Percentiles rank a stretch among this genome's conserved stretches.
Evolutionary conservation across 345 rosid species (phyloP).

Genomic region (Kernera saxatilis): DNA sequence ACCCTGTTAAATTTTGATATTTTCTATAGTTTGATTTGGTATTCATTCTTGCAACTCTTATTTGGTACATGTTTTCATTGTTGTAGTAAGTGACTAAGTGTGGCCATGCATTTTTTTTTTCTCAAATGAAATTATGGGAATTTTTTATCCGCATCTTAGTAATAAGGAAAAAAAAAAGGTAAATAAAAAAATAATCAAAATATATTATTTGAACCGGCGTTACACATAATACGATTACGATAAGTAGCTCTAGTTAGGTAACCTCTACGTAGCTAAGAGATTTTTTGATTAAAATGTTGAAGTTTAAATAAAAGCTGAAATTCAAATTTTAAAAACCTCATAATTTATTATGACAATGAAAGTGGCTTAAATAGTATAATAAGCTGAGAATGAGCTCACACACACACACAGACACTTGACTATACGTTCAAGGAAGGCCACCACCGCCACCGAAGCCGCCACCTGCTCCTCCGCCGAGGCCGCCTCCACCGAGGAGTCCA

Average conservation of each 20-base stretch:
- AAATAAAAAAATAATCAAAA: not conserved
- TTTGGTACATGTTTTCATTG: not conserved
- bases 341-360: constrained; percentile 7
- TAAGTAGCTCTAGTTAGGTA: no score
- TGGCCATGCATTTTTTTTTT: not conserved
- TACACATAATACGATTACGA: constrained; percentile 19
- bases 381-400: constrained; percentile 11
- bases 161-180: not conserved
- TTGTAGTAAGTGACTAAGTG: not conserved
- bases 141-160: not conserved
- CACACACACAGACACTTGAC: constrained; percentile 1
- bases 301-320: not conserved
- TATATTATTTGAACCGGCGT: not conserved
- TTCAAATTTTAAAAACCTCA: not conserved
- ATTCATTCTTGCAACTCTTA: not conserved
- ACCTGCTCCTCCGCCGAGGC: constrained; percentile 21
- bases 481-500: constrained; percentile 35
- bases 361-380: not conserved
- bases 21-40: not conserved
- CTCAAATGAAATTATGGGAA: not conserved
- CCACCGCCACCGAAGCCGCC: constrained; percentile 23
- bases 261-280: not conserved
- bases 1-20: no score
- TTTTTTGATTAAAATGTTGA: not conserved
- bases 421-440: constrained; percentile 24